phyloP scores from a whole-genome alignment of 2,329 filamentous ascomycete species.

The Daldinia sp. region DNA sequence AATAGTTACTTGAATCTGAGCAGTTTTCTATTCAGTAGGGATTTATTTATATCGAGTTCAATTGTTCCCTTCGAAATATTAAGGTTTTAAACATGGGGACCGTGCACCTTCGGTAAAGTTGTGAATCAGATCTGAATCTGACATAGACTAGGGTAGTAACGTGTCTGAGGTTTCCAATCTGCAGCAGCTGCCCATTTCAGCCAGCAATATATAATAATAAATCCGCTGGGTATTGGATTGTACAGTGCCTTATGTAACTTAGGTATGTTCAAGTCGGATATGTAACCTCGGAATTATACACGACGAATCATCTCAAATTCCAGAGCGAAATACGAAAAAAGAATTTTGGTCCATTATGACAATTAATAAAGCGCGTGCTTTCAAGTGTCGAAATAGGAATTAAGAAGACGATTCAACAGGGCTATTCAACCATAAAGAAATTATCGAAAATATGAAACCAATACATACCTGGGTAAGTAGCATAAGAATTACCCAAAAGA shows the following conservation, averaged over 20 bases:
- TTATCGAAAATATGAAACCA: too few relatives aligned
- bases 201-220: neutral
- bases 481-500: too few relatives aligned
- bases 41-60: slow-evolving; percentile 17
- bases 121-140: slow-evolving; percentile 33
- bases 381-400: too few relatives aligned
- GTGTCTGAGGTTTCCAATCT: slow-evolving; percentile 31
- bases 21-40: neutral
- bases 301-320: too few relatives aligned
- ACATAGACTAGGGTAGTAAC: slow-evolving; percentile 12
- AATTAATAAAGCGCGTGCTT: too few relatives aligned
- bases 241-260: too few relatives aligned
- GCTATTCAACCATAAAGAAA: too few relatives aligned
- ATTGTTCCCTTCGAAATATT: slow-evolving; percentile 10
- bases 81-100: slow-evolving; percentile 28
- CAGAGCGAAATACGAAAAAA: too few relatives aligned
- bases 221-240: neutral
- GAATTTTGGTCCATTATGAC: too few relatives aligned
- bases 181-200: neutral
- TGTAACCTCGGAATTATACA: too few relatives aligned
- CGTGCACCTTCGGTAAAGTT: slow-evolving; percentile 29
- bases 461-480: neutral
- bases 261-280: too few relatives aligned
- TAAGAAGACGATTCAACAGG: too few relatives aligned
- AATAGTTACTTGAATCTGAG: neutral